Conservation (phyloP, 495 filamentous ascomycete species). For the Penicillium paradoxum region DNA sequence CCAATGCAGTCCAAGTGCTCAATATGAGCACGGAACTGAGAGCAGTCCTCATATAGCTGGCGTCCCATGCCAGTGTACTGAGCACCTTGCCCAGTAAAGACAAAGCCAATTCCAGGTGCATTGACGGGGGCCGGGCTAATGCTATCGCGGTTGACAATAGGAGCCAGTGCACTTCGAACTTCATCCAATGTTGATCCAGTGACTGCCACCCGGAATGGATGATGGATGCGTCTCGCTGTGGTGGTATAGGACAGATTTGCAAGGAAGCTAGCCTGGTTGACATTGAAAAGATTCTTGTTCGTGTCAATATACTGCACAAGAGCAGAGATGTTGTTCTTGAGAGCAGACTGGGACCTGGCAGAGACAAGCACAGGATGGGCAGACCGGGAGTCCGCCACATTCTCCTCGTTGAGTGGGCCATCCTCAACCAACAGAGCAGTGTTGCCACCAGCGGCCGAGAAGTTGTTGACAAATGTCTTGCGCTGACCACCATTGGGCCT, state of each 20-base stretch:
- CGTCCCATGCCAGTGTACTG: constrained; percentile 63
- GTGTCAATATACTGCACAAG: constrained; percentile 48
- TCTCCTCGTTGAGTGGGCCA: constrained; percentile 35
- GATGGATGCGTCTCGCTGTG: constrained; percentile 79
- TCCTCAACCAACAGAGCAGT: constrained; percentile 53
- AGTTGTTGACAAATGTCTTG: constrained; percentile 65
- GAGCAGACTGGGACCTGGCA: constrained; percentile 47
- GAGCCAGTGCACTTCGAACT: constrained; percentile 25
- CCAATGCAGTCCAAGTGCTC: constrained; percentile 65
- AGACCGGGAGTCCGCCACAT: constrained; percentile 49
- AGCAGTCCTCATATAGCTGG: constrained; percentile 60
- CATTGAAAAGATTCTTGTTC: constrained; percentile 39
- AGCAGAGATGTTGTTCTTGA: constrained; percentile 51
- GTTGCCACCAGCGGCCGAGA: constrained; percentile 56
- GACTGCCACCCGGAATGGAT: constrained; percentile 65
- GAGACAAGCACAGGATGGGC: constrained; percentile 49
- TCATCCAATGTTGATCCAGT: constrained; percentile 40
- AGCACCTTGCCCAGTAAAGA: constrained; percentile 55
- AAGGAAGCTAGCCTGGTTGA: constrained; percentile 35
- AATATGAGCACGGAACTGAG: constrained; percentile 65
- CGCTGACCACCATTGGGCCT: constrained; percentile 59
- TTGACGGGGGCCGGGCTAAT: constrained; percentile 25
- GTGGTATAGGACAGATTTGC: constrained; percentile 67
- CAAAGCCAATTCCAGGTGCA: constrained; percentile 51
- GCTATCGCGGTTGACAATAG: constrained; percentile 24